These are phyloP conservation scores for Penicillium coprophilum DNA, from an alignment of 495 filamentous ascomycete genomes.

Conservation along the genomic window DNA sequence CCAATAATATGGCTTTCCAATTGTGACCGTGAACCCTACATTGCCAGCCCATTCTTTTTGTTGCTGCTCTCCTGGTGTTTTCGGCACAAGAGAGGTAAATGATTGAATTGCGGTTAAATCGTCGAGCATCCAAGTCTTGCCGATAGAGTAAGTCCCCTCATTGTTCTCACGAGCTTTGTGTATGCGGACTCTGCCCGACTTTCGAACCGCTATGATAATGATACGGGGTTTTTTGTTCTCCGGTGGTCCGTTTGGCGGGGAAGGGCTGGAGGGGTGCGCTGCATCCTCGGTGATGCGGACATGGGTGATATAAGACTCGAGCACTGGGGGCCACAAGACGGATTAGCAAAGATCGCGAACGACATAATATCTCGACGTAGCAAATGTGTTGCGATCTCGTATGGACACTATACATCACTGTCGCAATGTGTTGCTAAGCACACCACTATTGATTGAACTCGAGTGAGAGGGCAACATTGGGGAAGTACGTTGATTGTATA, in stretches of 20 bases:
- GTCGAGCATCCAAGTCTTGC: slow-evolving; percentile 95
- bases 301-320: slow-evolving; percentile 97
- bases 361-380: background rate
- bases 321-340: slow-evolving; percentile 49
- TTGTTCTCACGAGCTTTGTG: slow-evolving; percentile 95
- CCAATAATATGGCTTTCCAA: slow-evolving; percentile 97
- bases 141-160: slow-evolving; percentile 93
- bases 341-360: slow-evolving; percentile 14
- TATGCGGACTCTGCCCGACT: slow-evolving; percentile 87
- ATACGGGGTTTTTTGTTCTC: slow-evolving; percentile 84
- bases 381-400: slow-evolving; percentile 1
- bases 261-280: slow-evolving; percentile 77
- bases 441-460: slow-evolving; percentile 6
- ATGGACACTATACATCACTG: slow-evolving; percentile 4
- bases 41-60: slow-evolving; percentile 74
- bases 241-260: slow-evolving; percentile 67
- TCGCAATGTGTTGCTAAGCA: slow-evolving; percentile 12
- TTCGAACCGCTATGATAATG: slow-evolving; percentile 88
- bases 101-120: slow-evolving; percentile 80
- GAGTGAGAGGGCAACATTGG: background rate
- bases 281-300: slow-evolving; percentile 85
- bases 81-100: slow-evolving; percentile 56
- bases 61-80: slow-evolving; percentile 58
- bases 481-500: slow-evolving; percentile 17
- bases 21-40: slow-evolving; percentile 81